Conservation (phyloP, 352 stramenopile species). For the Globisporangium echinulatum region DNA sequence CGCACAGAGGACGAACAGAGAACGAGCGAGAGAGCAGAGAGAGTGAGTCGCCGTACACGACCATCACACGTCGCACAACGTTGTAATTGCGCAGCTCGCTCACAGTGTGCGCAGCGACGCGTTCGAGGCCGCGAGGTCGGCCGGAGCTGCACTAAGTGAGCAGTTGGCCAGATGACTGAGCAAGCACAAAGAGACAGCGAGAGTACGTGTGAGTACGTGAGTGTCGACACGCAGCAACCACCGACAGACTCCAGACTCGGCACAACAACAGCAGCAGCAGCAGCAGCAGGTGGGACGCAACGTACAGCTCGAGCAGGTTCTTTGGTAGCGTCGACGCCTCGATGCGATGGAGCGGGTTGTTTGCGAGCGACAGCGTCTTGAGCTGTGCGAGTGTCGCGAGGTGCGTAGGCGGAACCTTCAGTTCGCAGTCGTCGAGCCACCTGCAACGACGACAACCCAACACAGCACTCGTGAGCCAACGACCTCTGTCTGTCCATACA, state of each 20-base stretch:
- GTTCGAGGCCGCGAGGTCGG: background rate
- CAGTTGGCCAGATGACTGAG: slow-evolving; percentile 11
- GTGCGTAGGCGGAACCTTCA: slow-evolving; percentile 3
- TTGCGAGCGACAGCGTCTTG: slow-evolving; percentile 8
- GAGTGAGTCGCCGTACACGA: background rate
- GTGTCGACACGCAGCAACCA: background rate
- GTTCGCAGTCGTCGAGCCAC: slow-evolving; percentile 8
- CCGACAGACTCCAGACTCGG: background rate
- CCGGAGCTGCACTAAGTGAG: slow-evolving; percentile 3
- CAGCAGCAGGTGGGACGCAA: background rate
- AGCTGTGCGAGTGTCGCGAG: slow-evolving; percentile 6
- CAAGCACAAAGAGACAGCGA: too few relatives aligned
- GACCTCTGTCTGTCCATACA: too few relatives aligned
- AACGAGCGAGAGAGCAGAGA: background rate
- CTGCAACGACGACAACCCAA: background rate
- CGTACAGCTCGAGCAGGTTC: slow-evolving; percentile 10
- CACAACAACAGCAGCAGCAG: background rate
- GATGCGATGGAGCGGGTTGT: slow-evolving; percentile 1
- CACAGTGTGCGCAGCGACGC: slow-evolving; percentile 9
- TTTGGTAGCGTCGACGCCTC: slow-evolving; percentile 1
- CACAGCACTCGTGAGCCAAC: background rate
- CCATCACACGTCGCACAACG: too few relatives aligned
- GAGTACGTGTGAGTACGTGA: background rate
- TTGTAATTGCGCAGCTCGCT: background rate
- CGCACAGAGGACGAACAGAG: background rate